phyloP scores from a whole-genome alignment of 192 early-diverging fungal species.

The Rhizophlyctis rosea region DNA sequence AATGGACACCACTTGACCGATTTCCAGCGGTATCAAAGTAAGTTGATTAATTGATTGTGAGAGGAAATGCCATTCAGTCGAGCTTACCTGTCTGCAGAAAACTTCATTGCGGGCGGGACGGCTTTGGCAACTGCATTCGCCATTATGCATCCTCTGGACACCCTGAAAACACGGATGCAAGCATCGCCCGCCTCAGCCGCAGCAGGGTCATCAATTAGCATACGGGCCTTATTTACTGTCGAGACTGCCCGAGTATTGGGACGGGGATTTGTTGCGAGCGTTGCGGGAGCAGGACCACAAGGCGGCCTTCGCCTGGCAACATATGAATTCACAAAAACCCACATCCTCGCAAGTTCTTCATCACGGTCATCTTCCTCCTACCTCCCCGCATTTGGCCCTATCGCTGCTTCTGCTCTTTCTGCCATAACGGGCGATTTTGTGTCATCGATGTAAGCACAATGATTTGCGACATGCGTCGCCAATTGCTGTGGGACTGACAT shows the following conservation, averaged over 20 bases:
- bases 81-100: too few relatives aligned
- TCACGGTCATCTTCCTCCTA: slow-evolving; percentile 11
- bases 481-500: too few relatives aligned
- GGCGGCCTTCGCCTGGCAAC: slow-evolving; percentile 68
- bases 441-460: too few relatives aligned
- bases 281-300: slow-evolving; percentile 69
- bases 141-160: slow-evolving; percentile 74
- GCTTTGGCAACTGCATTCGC: slow-evolving; percentile 68
- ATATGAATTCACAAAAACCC: slow-evolving; percentile 64
- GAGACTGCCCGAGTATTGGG: slow-evolving; percentile 51
- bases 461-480: too few relatives aligned
- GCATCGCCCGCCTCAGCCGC: slow-evolving; percentile 36
- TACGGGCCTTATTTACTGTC: slow-evolving; percentile 47
- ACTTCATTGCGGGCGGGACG: slow-evolving; percentile 60
- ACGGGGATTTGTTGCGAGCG: slow-evolving; percentile 63
- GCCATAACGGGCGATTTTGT: slow-evolving; percentile 69
- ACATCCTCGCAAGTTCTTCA: slow-evolving; percentile 4
- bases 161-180: slow-evolving; percentile 70
- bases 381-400: slow-evolving; percentile 40
- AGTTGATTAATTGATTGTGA: too few relatives aligned
- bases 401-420: slow-evolving; percentile 65
- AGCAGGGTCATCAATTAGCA: slow-evolving; percentile 19
- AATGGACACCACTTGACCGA: too few relatives aligned
- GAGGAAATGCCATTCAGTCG: too few relatives aligned
- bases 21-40: too few relatives aligned